Evolutionary conservation across 805 yeast species (phyloP).

Genomic region (Vanderwaltozyma polyspora): DNA sequence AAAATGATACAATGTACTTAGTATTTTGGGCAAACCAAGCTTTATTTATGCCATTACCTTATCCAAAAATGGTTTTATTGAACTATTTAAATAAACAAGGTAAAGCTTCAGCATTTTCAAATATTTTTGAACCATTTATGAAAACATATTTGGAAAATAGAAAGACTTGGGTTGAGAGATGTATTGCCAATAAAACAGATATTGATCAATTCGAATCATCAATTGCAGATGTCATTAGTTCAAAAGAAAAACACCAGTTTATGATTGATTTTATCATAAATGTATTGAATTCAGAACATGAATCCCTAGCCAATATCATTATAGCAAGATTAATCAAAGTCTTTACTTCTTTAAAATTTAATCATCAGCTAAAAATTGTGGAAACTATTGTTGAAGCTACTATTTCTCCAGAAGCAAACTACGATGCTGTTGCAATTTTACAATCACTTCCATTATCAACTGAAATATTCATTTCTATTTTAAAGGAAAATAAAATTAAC

Average conservation of each 20-base stretch:
- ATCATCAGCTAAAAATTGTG: conserved; percentile 46
- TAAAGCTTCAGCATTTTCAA: conserved; percentile 31
- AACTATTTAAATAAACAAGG: conserved; percentile 31
- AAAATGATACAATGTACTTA: conserved; percentile 45
- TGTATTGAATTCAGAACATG: conserved; percentile 37
- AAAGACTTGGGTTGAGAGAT: conserved; percentile 31
- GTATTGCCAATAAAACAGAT: conserved; percentile 39
- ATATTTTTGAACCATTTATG: conserved; percentile 36
- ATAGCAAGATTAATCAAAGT: conserved; percentile 41
- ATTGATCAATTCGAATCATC: conserved; percentile 45
- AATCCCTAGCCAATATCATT: conserved; percentile 37
- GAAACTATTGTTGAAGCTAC: conserved; percentile 50
- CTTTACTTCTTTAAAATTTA: conserved; percentile 46
- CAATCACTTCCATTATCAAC: conserved; percentile 45
- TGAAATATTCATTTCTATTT: conserved; percentile 45
- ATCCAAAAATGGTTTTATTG: conserved; percentile 43
- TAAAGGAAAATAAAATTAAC: conserved; percentile 50
- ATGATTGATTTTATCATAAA: conserved; percentile 53
- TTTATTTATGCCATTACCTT: conserved; percentile 37
- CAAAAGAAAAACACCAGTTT: conserved; percentile 43
- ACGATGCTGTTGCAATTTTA: conserved; percentile 43
- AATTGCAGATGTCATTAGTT: conserved; percentile 48
- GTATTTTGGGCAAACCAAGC: conserved; percentile 68
- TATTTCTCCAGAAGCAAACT: conserved; percentile 32
- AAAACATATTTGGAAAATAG: conserved; percentile 38